Conservation (phyloP, 345 rosid genomes). For the Boechera stricta region DNA sequence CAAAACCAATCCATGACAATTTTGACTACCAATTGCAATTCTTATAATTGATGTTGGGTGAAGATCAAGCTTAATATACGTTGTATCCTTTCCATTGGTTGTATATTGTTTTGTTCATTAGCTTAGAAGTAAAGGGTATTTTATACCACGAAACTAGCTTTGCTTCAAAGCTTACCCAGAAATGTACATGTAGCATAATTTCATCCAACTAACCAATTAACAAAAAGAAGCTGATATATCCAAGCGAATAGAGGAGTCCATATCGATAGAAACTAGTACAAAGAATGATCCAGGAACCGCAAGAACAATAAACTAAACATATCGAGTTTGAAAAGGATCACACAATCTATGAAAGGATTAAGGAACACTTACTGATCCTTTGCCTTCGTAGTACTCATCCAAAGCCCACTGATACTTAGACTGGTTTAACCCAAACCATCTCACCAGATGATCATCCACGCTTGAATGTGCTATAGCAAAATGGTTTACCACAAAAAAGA, state of each 20-base stretch:
- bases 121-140: conserved; percentile 6
- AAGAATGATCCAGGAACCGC: background rate
- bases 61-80: conserved; percentile 10
- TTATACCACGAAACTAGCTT: conserved; percentile 13
- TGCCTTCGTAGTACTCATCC: conserved; percentile 88
- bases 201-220: conserved; percentile 6
- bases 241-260: background rate
- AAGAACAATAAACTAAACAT: conserved; percentile 6
- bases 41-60: background rate
- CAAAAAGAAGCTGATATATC: background rate
- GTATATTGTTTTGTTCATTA: conserved; percentile 14
- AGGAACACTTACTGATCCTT: conserved; percentile 68
- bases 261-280: conserved; percentile 4
- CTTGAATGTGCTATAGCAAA: conserved; percentile 80
- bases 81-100: background rate
- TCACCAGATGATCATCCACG: conserved; percentile 93
- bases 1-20: conserved; percentile 14
- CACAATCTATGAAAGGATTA: background rate
- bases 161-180: conserved; percentile 25
- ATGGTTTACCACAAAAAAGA: background rate
- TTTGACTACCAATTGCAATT: background rate
- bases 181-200: conserved; percentile 14
- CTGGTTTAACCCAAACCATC: conserved; percentile 99
- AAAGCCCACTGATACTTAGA: conserved; percentile 99
- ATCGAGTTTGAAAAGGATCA: background rate